Evolutionary conservation across 2,329 filamentous ascomycete genomes (phyloP).

Genomic region (Neoscytalidium dimidiatum): DNA sequence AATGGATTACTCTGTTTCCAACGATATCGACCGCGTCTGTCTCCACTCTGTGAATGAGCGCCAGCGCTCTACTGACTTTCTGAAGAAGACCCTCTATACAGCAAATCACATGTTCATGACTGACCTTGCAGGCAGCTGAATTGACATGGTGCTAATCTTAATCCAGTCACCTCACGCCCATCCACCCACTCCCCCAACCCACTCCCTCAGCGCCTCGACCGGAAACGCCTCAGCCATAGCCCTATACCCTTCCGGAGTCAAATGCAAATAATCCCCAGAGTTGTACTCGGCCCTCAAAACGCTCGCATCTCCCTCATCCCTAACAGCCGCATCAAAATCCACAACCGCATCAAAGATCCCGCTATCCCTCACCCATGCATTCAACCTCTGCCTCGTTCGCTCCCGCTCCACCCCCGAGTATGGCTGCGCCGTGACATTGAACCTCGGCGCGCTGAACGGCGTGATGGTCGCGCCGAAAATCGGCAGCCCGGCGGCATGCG

Average conservation of each 20-base stretch:
- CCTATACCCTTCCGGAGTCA: slow-evolving; percentile 61
- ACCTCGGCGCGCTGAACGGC: slow-evolving; percentile 55
- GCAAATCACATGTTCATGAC: too few species aligned
- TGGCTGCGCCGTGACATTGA: slow-evolving; percentile 43
- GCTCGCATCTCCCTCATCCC: slow-evolving; percentile 52
- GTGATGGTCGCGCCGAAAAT: slow-evolving; percentile 68
- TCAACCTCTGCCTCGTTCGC: slow-evolving; percentile 58
- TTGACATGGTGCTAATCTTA: too few species aligned
- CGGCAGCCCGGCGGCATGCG: slow-evolving; percentile 56
- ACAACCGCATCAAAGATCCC: slow-evolving; percentile 61
- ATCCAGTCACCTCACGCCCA: slow-evolving; percentile 1
- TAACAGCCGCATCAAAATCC: slow-evolving; percentile 63
- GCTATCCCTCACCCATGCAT: slow-evolving; percentile 60
- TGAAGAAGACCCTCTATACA: too few species aligned
- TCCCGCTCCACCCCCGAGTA: slow-evolving; percentile 57
- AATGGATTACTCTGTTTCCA: not conserved
- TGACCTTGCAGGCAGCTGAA: too few species aligned
- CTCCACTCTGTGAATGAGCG: not conserved
- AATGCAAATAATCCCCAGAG: slow-evolving; percentile 67
- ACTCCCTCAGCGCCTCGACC: slow-evolving; percentile 52
- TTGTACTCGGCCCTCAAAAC: slow-evolving; percentile 56
- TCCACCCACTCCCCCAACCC: not conserved
- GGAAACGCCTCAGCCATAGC: slow-evolving; percentile 62
- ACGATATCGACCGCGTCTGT: not conserved
- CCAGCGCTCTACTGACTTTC: too few species aligned